phyloP scores from a whole-genome alignment of 371 early-diverging fungal species.

The Smittium mucronatum region DNA sequence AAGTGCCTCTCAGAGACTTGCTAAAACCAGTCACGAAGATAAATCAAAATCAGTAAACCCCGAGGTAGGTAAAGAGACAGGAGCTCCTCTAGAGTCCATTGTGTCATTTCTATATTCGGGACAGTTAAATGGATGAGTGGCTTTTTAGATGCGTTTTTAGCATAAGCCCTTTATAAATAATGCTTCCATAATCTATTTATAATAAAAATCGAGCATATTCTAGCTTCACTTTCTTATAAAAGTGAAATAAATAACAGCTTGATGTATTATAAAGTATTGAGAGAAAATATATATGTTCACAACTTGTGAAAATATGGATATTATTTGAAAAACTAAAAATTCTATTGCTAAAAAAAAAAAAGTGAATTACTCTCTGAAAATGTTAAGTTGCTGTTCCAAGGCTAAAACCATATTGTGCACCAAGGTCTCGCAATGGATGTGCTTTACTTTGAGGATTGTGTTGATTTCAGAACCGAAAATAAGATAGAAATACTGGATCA shows the following conservation, averaged over 20 bases:
- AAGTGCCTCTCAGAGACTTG: not conserved
- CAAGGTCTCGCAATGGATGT: constrained; percentile 1
- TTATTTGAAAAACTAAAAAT: not conserved
- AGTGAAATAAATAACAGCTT: no score
- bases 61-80: not conserved
- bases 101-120: not conserved
- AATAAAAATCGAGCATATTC: no score
- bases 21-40: not conserved
- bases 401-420: not conserved
- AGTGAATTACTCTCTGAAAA: not conserved
- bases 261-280: no score
- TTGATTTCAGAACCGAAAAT: constrained; percentile 1
- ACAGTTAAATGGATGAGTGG: no score
- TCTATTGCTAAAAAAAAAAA: constrained; percentile 2
- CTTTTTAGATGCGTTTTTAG: no score
- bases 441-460: not conserved
- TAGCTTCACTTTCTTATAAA: no score
- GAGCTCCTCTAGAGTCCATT: not conserved
- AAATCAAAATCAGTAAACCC: not conserved
- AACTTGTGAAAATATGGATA: no score
- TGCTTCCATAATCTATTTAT: no score
- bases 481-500: constrained; percentile 4
- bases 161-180: no score
- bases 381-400: constrained; percentile 1
- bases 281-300: no score